Evolutionary conservation across 2,329 filamentous ascomycete species (phyloP), one percentile per base, ranked within the genome.

Genomic region (Capronia epimyces): DNA sequence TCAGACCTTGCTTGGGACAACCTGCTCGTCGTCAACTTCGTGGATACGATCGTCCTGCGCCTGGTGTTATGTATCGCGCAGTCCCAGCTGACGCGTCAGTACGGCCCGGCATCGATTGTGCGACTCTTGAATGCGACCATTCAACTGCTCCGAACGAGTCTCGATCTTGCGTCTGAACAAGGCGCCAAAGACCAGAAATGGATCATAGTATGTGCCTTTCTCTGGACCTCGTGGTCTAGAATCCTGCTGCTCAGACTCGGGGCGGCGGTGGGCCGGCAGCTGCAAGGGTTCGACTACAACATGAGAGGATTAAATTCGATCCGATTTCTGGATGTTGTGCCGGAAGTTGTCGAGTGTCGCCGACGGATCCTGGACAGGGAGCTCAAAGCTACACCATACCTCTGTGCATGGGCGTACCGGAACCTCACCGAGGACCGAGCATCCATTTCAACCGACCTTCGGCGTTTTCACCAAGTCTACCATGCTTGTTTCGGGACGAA

Each of bases 261-360:
- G 90, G 55, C 88, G 85, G 67, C 96, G 94, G 44, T 80, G 79
- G 2, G 89, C 83, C 5, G 82, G 84, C 2, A 95, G 82, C 57
- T 83, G 84, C 43, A 84, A 97, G 1, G 81, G 81, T 58, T 79
- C 78, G 44, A 95, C 75, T 16, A 46, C 49, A 46, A 46, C 16
- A 20, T 34, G 22, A 27, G 24, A 12, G 42, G 42, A 2, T 12
- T 46, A 34, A 41, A 25, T 24, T 46, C 43, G 16, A 42, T 51
- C 1, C 34, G 43, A 22, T 15, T 25, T 31, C 24, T 39, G 29
- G 34, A 46, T 25, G 15, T 46, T 18, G 20, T 51, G n/a, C 49
- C 43, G 7, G 42, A 46, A 31, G 41, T 51, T 32, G 46, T 46
- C 49, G 43, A 51, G 20, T 32, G 37, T 32, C 49, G 49, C 34